Conservation (phyloP, 2,329 filamentous ascomycete species). For the Diplodia sapinea region DNA sequence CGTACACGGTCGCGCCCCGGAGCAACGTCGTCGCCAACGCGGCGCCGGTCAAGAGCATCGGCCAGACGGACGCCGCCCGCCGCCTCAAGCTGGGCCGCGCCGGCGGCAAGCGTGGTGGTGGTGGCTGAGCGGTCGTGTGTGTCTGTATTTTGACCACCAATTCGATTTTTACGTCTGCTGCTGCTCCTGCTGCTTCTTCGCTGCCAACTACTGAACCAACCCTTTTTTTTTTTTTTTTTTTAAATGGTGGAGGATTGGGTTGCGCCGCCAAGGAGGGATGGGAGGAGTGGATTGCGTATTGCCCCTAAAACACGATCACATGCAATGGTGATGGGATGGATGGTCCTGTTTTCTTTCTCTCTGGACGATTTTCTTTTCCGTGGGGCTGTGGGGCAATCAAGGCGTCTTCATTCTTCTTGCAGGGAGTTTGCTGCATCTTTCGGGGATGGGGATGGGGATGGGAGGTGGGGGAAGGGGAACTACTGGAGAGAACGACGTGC, state of each 20-base stretch:
- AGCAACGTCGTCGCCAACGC: constrained; percentile 48
- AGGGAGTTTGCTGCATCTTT: constrained; percentile 1
- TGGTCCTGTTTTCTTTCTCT: neutral
- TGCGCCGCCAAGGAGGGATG: too few relatives aligned
- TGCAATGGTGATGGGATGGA: too few relatives aligned
- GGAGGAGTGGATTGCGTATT: too few relatives aligned
- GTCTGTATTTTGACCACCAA: neutral
- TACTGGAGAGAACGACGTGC: neutral
- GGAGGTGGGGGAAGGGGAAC: too few relatives aligned
- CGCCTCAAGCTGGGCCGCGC: constrained; percentile 27
- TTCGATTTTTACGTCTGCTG: neutral
- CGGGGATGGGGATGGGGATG: neutral
- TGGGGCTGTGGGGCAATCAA: neutral
- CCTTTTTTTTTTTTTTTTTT: too few relatives aligned
- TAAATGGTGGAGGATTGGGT: too few relatives aligned
- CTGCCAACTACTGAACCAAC: too few relatives aligned
- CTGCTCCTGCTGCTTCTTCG: too few relatives aligned
- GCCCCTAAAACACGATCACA: too few relatives aligned
- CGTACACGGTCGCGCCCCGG: constrained; percentile 68
- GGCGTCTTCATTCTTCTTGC: neutral
- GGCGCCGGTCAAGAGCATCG: neutral
- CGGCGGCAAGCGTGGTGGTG: constrained; percentile 21
- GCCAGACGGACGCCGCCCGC: constrained; percentile 21
- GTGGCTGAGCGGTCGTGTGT: neutral
- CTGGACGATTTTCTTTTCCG: neutral